Conservation (phyloP, 1,284 basidiomycete species). For the Microbotryum lychnidis-dioicae region DNA sequence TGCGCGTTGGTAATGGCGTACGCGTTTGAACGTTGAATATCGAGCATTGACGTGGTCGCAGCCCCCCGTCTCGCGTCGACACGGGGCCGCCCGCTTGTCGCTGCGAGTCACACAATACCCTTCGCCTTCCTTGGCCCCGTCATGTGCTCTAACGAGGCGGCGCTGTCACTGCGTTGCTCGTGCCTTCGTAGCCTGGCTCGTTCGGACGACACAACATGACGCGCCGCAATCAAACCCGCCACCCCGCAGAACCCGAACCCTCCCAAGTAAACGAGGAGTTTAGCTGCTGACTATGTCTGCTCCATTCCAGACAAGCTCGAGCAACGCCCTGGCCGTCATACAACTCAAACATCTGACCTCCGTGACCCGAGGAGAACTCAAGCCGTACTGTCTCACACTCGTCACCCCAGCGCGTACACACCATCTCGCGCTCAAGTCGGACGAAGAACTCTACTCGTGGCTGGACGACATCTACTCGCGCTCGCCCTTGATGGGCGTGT, state of each 20-base stretch:
- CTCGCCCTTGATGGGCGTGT: slow-evolving; percentile 85
- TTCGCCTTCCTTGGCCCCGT: no score
- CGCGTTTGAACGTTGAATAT: no score
- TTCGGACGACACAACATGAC: no score
- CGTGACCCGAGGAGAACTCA: slow-evolving; percentile 31
- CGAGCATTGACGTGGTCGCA: neutral
- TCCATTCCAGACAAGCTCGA: slow-evolving; percentile 73
- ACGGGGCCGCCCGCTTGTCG: no score
- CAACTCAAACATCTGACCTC: slow-evolving; percentile 35
- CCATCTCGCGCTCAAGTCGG: slow-evolving; percentile 75
- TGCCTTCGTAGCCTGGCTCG: no score
- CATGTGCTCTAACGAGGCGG: no score
- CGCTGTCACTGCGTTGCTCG: no score
- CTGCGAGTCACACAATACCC: no score
- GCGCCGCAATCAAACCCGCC: neutral
- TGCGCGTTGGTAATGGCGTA: neutral
- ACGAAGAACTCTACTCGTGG: slow-evolving; percentile 95
- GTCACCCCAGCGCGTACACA: slow-evolving; percentile 43
- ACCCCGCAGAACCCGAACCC: slow-evolving; percentile 46
- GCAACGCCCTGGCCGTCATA: slow-evolving; percentile 41
- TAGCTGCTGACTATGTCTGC: slow-evolving; percentile 41
- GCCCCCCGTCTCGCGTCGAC: slow-evolving; percentile 1
- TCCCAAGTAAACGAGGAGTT: neutral
- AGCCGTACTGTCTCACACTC: slow-evolving; percentile 39
- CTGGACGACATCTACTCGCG: slow-evolving; percentile 90